A percentile compares a stretch with the other conserved stretches of the same genome.
These are phyloP conservation scores for Carallia pectinifolia DNA, from an alignment of 345 rosid species.

Conservation along the genomic window DNA sequence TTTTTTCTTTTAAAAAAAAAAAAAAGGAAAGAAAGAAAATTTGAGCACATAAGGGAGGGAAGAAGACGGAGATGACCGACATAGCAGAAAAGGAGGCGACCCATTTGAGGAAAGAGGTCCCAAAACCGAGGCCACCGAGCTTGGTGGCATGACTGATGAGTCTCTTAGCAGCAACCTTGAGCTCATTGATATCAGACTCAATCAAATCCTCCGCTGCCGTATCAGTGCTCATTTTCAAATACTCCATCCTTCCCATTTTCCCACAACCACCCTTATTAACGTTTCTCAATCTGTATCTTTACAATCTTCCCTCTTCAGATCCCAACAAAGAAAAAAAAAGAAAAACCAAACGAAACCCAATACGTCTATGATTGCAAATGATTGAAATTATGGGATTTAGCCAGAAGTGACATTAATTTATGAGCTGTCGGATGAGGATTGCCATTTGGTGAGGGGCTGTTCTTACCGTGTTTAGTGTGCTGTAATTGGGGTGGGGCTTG, in stretches of 20 bases:
- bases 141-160: slow-evolving; percentile 49
- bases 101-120: slow-evolving; percentile 85
- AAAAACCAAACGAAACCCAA: neutral
- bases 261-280: no score
- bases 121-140: slow-evolving; percentile 72
- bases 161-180: slow-evolving; percentile 51
- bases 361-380: neutral
- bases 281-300: neutral
- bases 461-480: no score
- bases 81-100: slow-evolving; percentile 82
- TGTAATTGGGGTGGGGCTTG: neutral
- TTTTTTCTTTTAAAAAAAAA: no score
- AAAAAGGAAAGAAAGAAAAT: no score
- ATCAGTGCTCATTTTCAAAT: slow-evolving; percentile 63
- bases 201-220: slow-evolving; percentile 41
- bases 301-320: neutral
- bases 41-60: neutral
- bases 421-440: neutral
- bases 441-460: no score
- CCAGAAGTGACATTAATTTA: no score
- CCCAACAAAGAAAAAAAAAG: neutral
- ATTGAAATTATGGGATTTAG: no score
- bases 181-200: slow-evolving; percentile 57
- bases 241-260: slow-evolving; percentile 63
- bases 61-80: slow-evolving; percentile 30